Evolutionary conservation across 495 filamentous ascomycete species (phyloP), one percentile per base, ranked within the genome.

Genomic region (Penicillium roqueforti): DNA sequence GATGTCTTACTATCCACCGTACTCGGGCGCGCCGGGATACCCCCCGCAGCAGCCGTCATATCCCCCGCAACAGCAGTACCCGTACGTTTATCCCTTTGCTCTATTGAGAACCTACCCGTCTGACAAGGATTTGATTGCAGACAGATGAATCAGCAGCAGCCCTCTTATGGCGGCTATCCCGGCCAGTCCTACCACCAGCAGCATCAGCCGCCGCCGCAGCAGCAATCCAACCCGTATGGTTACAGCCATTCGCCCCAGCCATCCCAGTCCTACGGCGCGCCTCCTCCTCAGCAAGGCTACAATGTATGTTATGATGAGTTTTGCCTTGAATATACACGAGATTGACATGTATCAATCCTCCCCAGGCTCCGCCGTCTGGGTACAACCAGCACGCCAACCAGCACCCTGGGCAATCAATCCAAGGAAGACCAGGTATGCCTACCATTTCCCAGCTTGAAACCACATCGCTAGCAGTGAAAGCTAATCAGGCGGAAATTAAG

Each of bases 1-100:
- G 52, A 81, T 81, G 78, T 81, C 78, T 51, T 80, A 76, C 56
- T 81, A 80, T 54, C 76, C 76, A 29, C 72, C 76, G 31, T 75
- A 76, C 53, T 66, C 66, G 39, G 75, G 73, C 40, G 58, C 67
- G 40, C 74, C 77, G 56, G 75, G 74, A 37, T 80, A 81, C 58
- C 76, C 76, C 59, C 76, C 77, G 54, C 76, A 66, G 48, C 74
- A 78, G 56, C 70, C 56, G 28, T 40, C 54, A 40, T 65, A 62
- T 47, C 61, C 61, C 54, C 64, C 64, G 56, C 72, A 66, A 40
- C 70, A 66, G 39, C 69, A 70, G 41, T 70, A 76, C 50, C 58
- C 67, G 54, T 68, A 71, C 55, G 68, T 67, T 56, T 56, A 42
- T 40, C 43, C 45, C 55, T 36, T 46, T 53, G 47, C 10, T 26